A percentile compares a stretch with the other conserved stretches of the same genome.
Evolutionary conservation across 2,329 filamentous ascomycete genomes (phyloP).

Genomic region (Colletotrichum noveboracense): DNA sequence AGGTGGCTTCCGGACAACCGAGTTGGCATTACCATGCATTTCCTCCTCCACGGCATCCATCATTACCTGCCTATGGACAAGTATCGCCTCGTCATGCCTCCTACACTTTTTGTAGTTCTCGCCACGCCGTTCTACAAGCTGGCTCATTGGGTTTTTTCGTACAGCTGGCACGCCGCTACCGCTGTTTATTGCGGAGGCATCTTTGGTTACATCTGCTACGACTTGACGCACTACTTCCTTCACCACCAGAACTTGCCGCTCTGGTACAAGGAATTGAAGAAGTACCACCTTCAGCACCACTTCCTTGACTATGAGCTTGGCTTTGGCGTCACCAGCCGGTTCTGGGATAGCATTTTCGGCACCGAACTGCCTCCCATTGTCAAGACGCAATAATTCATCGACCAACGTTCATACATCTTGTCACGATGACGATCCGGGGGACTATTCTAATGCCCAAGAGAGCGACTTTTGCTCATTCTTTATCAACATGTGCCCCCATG

Average conservation of each 20-base stretch:
- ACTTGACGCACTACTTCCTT: constrained; percentile 97
- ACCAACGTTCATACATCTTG: background rate
- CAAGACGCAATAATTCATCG: constrained; percentile 36
- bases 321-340: constrained; percentile 93
- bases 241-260: constrained; percentile 91
- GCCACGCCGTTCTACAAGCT: constrained; percentile 93
- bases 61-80: constrained; percentile 99
- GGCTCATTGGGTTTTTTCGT: constrained; percentile 81
- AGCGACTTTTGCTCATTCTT: constrained; percentile 3
- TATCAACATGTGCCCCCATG: constrained; percentile 1
- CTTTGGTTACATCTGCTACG: constrained; percentile 95
- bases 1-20: constrained; percentile 92
- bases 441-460: constrained; percentile 3
- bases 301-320: constrained; percentile 98
- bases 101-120: constrained; percentile 81
- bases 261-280: constrained; percentile 93
- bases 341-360: constrained; percentile 94
- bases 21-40: constrained; percentile 85
- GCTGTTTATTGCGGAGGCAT: constrained; percentile 88
- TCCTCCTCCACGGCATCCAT: constrained; percentile 94
- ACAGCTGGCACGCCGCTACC: constrained; percentile 82
- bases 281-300: constrained; percentile 96
- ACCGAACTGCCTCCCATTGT: constrained; percentile 70
- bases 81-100: constrained; percentile 96
- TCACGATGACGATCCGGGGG: constrained; percentile 12